phyloP scores from a whole-genome alignment of 2,329 filamentous ascomycete genomes.

The Didymella pinodella region DNA sequence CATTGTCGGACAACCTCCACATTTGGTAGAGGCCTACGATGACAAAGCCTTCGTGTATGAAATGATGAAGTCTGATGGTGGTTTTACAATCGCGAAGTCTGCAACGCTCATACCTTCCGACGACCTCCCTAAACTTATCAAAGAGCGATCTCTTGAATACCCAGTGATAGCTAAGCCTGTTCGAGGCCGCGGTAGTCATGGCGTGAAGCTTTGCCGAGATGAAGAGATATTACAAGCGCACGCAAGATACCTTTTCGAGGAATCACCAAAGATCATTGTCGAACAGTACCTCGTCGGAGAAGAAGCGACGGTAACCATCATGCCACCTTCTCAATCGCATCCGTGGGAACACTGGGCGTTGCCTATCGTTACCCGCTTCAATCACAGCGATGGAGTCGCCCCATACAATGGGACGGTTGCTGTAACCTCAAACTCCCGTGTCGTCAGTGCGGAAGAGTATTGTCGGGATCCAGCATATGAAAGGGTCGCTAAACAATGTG shows the following conservation, averaged over 20 bases:
- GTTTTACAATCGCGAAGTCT: slow-evolving; percentile 35
- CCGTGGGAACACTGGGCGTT: slow-evolving; percentile 54
- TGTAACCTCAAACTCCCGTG: slow-evolving; percentile 58
- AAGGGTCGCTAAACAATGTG: background rate
- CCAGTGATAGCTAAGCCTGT: slow-evolving; percentile 60
- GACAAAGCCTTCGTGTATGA: slow-evolving; percentile 61
- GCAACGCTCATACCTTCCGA: background rate
- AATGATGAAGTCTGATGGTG: slow-evolving; percentile 48
- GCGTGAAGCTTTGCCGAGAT: slow-evolving; percentile 57
- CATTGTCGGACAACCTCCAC: slow-evolving; percentile 2
- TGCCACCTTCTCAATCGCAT: slow-evolving; percentile 54
- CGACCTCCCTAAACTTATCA: slow-evolving; percentile 31
- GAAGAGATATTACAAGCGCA: slow-evolving; percentile 48
- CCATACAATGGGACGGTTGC: slow-evolving; percentile 60
- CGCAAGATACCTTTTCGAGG: slow-evolving; percentile 44
- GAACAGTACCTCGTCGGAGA: slow-evolving; percentile 59
- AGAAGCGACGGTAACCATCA: slow-evolving; percentile 61
- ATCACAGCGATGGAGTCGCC: slow-evolving; percentile 58
- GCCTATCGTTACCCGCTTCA: slow-evolving; percentile 58
- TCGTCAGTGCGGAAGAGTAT: slow-evolving; percentile 51
- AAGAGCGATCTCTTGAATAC: slow-evolving; percentile 22
- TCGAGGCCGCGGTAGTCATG: slow-evolving; percentile 59
- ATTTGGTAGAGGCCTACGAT: slow-evolving; percentile 28
- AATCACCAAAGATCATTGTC: slow-evolving; percentile 54
- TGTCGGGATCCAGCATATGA: background rate